phyloP scores from a whole-genome alignment of 352 stramenopile genomes.

The Phytophthora tentaculata region DNA sequence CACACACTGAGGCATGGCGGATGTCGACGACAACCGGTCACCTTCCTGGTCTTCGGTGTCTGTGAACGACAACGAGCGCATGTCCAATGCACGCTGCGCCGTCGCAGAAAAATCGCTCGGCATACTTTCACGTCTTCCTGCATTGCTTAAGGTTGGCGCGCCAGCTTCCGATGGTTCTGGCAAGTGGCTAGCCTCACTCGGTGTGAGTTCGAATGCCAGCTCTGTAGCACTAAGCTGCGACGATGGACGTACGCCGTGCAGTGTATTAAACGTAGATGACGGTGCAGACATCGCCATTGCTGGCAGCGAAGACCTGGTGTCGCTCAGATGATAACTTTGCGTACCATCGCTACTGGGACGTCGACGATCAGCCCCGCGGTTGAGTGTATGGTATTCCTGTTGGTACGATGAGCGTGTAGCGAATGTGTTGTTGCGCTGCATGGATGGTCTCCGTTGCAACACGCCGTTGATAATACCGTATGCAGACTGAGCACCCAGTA shows the following conservation, averaged over 20 bases:
- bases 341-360: conserved; percentile 25
- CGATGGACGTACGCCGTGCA: conserved; percentile 28
- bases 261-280: conserved; percentile 12
- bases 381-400: conserved; percentile 17
- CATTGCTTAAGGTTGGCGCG: conserved; percentile 1
- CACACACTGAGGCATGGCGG: conserved; percentile 39
- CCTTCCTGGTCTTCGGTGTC: conserved; percentile 35
- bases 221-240: conserved; percentile 31
- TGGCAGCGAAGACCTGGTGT: conserved; percentile 31
- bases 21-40: conserved; percentile 34
- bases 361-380: conserved; percentile 11
- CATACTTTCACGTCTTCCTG: conserved; percentile 30
- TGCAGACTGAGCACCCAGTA: conserved; percentile 57
- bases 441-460: conserved; percentile 19
- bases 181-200: conserved; percentile 19
- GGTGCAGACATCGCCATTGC: conserved; percentile 29
- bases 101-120: conserved; percentile 19
- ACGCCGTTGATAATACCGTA: conserved; percentile 39
- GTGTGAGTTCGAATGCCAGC: conserved; percentile 33
- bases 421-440: conserved; percentile 39
- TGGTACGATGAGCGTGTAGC: conserved; percentile 36
- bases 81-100: conserved; percentile 21
- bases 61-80: conserved; percentile 37
- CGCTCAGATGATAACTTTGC: conserved; percentile 18
- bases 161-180: conserved; percentile 16